These are phyloP conservation scores for Acanthamoeba castellanii DNA, from an alignment of 208 protist genomes.

Conservation along the genomic window DNA sequence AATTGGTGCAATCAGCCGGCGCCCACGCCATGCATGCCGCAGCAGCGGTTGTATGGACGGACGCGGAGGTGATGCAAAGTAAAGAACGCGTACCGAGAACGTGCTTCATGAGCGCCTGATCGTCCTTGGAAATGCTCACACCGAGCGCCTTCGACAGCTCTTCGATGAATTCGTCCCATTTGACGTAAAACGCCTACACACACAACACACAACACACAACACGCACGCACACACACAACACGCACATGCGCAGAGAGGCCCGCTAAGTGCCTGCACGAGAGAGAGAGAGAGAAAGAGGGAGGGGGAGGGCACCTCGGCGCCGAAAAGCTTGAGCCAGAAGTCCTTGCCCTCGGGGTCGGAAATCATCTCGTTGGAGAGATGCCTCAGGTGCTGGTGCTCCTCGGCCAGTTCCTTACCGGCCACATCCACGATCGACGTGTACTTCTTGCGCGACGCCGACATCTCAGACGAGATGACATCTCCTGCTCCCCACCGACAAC, in stretches of 20 bases:
- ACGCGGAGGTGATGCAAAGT: not conserved
- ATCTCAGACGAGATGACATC: no score
- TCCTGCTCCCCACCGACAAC: not conserved
- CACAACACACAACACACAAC: not conserved
- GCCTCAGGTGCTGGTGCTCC: conserved; percentile 37
- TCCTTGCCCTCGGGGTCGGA: conserved; percentile 54
- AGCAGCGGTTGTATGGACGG: not conserved
- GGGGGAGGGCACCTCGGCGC: not conserved
- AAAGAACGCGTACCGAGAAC: not conserved
- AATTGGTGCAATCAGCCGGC: no score
- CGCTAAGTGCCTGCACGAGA: no score
- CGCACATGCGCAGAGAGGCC: not conserved
- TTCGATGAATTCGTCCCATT: conserved; percentile 33
- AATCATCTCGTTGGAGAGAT: conserved; percentile 70
- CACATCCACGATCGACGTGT: conserved; percentile 16
- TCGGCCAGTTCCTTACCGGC: conserved; percentile 19
- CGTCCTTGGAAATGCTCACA: conserved; percentile 11
- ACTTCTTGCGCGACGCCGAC: not conserved
- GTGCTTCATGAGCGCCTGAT: conserved; percentile 42
- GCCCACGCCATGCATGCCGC: not conserved
- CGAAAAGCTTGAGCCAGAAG: conserved; percentile 59
- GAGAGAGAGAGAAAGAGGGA: not conserved
- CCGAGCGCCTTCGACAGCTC: not conserved
- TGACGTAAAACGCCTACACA: conserved; percentile 27
- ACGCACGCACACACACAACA: not conserved